Conservation (phyloP, 768 basidiomycete genomes). For the Pisolithus orientalis region DNA sequence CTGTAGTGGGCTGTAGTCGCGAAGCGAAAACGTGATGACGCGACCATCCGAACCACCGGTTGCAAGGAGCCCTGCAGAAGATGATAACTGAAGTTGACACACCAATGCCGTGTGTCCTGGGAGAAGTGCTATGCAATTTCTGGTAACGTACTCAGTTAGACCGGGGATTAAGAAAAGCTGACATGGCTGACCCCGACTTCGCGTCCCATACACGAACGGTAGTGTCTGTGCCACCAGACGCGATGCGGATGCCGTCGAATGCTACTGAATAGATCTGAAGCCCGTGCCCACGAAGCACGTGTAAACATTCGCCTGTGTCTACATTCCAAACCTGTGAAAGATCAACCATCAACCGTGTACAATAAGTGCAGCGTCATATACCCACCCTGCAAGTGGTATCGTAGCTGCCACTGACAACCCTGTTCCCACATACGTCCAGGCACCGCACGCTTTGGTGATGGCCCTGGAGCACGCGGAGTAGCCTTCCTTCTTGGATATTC, state of each 20-base stretch:
- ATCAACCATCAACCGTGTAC: background rate
- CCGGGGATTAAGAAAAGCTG: background rate
- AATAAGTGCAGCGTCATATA: conserved; percentile 3
- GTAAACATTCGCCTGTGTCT: conserved; percentile 83
- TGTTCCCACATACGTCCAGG: conserved; percentile 79
- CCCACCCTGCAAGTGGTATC: conserved; percentile 79
- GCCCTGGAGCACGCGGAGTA: conserved; percentile 61
- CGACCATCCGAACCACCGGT: conserved; percentile 90
- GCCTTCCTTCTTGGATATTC: conserved; percentile 80
- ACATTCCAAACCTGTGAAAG: conserved; percentile 73
- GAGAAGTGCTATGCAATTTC: conserved; percentile 75
- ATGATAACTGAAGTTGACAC: conserved; percentile 79
- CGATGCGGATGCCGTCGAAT: conserved; percentile 78
- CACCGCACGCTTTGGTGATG: conserved; percentile 82
- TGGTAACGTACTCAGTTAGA: conserved; percentile 21
- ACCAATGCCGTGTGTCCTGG: conserved; percentile 92
- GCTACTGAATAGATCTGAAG: conserved; percentile 90
- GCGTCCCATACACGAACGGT: conserved; percentile 90
- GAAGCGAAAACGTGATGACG: conserved; percentile 63
- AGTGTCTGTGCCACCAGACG: conserved; percentile 89
- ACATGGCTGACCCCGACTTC: conserved; percentile 60
- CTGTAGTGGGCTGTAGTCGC: conserved; percentile 39
- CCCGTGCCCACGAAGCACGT: conserved; percentile 75
- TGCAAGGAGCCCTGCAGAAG: conserved; percentile 48
- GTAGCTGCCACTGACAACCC: conserved; percentile 89